Evolutionary conservation across 73 alveolate genomes (phyloP).

Genomic region (Tetrahymena malaccensis): DNA sequence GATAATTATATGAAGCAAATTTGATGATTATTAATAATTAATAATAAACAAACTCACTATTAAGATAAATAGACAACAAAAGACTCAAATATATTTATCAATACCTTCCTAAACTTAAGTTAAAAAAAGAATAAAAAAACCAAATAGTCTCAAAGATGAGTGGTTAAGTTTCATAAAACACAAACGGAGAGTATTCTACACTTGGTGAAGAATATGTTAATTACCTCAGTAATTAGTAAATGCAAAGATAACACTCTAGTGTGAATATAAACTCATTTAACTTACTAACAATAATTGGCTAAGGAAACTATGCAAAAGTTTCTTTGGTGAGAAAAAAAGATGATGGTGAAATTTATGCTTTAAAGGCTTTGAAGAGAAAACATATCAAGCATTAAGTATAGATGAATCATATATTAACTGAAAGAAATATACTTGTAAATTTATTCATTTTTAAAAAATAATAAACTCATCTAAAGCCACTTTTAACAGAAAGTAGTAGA

Average conservation of each 20-base stretch:
- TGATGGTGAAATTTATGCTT: conserved; percentile 47
- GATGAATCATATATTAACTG: conserved; percentile 33
- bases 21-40: neutral
- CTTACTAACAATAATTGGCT: conserved; percentile 23
- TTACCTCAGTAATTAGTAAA: neutral
- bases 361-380: conserved; percentile 50
- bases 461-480: neutral
- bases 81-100: neutral
- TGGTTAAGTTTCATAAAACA: neutral
- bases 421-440: conserved; percentile 39
- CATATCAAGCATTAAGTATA: conserved; percentile 15
- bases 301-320: conserved; percentile 69
- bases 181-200: neutral
- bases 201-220: neutral
- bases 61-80: neutral
- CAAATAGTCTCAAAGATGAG: neutral
- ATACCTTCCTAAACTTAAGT: neutral
- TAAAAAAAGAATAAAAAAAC: no score
- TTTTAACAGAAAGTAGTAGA: neutral
- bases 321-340: conserved; percentile 47
- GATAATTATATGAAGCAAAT: neutral
- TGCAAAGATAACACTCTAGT: neutral
- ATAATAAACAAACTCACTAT: neutral
- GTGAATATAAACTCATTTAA: neutral
- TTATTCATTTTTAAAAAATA: neutral